Base-by-base conservation (phyloP, 768 basidiomycete species). In the Lyophyllum atratum region DNA sequence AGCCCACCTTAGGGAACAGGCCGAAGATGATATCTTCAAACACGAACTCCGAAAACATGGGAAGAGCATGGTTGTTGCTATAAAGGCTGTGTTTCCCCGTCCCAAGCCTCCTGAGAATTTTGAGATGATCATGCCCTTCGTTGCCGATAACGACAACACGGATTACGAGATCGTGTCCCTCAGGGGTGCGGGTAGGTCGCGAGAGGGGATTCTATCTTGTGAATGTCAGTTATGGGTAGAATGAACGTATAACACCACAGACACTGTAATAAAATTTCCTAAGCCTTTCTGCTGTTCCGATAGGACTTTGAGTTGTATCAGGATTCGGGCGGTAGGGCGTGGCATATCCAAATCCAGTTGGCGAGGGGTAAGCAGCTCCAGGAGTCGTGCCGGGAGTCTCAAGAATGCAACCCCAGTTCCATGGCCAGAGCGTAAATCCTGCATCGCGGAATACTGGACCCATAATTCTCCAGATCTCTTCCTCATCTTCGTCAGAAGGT, bases 11-110 rank as follows among this genome's bases (percentile, higher is more conserved):
- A 12, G 68, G 67, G 49, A 73, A 70, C 22, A 70, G 44, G 2
- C 65, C 67, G 44, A 71, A 68, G 33, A 61, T 61, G 25, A 72
- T 62, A 47, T 70, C 69, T 29, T 70, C 66, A 25, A 68, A 60
- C 6, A 63, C 52, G 39, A 72, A 50, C 48, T 68, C 64, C 9
- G 59, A 50, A 19, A 69, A 54, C 60, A 72, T 59, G 2, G 70
- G 70, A 29, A 73, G 60, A 7, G 59, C 47, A 26, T 73, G 69
- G 52, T 70, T 73, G 17, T 63, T 60, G 49, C 54, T 58, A 12
- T 46, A 52, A 14, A 63, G 17, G 22, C 58, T 53, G 14, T 57
- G 48, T 19, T 49, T 22, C 0, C 65, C 65, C 6, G 55, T 63
- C 19, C 63, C 55, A 19, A 72, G 29, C 34, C 56, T 61, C 26